A percentile compares a stretch with the other conserved stretches of the same genome.
These are phyloP conservation scores for Brassica rapa DNA, from an alignment of 345 rosid genomes.

Conservation along the genomic window DNA sequence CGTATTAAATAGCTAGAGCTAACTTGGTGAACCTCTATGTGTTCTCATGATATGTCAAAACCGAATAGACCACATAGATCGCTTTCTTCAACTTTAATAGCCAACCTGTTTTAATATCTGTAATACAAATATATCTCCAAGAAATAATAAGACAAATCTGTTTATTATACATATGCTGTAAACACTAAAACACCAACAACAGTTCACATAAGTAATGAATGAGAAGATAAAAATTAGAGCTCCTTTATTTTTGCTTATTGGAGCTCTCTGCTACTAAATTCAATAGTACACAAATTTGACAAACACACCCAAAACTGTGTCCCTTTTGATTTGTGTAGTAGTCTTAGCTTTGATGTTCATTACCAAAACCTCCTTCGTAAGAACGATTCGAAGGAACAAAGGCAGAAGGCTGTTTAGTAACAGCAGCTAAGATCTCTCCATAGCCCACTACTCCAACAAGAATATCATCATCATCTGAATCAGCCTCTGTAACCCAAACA, in stretches of 20 bases:
- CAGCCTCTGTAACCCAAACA: slow-evolving; percentile 91
- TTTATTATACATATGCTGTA: slow-evolving; percentile 5
- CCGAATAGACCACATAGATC: background rate
- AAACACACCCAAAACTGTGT: background rate
- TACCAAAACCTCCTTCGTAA: slow-evolving; percentile 31
- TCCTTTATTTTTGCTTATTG: background rate
- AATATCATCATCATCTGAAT: slow-evolving; percentile 78
- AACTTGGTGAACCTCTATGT: background rate
- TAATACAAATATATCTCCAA: background rate
- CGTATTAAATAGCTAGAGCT: background rate
- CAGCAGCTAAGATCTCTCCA: slow-evolving; percentile 79
- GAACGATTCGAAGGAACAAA: slow-evolving; percentile 45
- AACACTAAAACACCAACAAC: slow-evolving; percentile 12
- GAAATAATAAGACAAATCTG: background rate
- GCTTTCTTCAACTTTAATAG: background rate
- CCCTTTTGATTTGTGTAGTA: slow-evolving; percentile 3
- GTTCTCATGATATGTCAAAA: slow-evolving; percentile 1
- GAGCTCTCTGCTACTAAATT: slow-evolving; percentile 21
- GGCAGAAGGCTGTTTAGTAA: slow-evolving; percentile 67
- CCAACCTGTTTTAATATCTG: background rate
- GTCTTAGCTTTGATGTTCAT: slow-evolving; percentile 57
- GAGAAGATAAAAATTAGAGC: background rate
- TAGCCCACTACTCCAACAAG: slow-evolving; percentile 86
- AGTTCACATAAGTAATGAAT: background rate
- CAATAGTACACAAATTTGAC: slow-evolving; percentile 7